Base-by-base conservation (phyloP, 768 basidiomycete genomes). In the Mycena rosella region DNA sequence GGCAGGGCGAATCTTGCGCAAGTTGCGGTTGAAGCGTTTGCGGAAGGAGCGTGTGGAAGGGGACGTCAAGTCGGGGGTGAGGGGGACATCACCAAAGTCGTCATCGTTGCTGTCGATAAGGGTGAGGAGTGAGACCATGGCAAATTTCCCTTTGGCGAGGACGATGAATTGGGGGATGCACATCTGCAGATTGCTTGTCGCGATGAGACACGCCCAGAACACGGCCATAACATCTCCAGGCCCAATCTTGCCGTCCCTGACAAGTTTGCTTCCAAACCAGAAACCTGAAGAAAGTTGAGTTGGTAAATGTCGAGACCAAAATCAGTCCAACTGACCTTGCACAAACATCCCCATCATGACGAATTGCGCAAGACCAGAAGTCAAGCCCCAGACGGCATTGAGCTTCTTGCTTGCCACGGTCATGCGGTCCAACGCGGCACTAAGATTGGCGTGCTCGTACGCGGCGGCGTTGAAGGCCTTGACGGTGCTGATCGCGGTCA, bases 191-290 rank as follows among this genome's bases (percentile, higher is more conserved):
- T 90, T 90, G 67, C 84, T 87, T 1, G 89, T 87, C 0, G 91
- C 91, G 58, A 93, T 88, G 29, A 94, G 81, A 73, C 90, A 91
- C 0, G 93, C 92, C 93, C 93, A 94, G 75, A 94, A 95, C 64
- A 92, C 91, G 38, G 89, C 88, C 86, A 91, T 92, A 70, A 94
- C 89, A 36, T 87, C 82, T 10, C 91, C 91, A 0, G 87, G 79
- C 5, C 80, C 78, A 59, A 85, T 83, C 67, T 83, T 84, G 38
- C 91, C 92, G 27, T 87, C 80, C 51, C 84, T 81, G 15, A 95
- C 91, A 44, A 93, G 84, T 73, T 89, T 87, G 17, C 89, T 85
- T 34, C 93, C 93, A 71, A 87, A 94, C 91, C 93, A 94, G 78
- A 94, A 95, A 4, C 88, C 70, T 71, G 38, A 42, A 36, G 20